Conservation (phyloP, 2,329 filamentous ascomycete genomes). For the Xylariomycetidae sp. region DNA sequence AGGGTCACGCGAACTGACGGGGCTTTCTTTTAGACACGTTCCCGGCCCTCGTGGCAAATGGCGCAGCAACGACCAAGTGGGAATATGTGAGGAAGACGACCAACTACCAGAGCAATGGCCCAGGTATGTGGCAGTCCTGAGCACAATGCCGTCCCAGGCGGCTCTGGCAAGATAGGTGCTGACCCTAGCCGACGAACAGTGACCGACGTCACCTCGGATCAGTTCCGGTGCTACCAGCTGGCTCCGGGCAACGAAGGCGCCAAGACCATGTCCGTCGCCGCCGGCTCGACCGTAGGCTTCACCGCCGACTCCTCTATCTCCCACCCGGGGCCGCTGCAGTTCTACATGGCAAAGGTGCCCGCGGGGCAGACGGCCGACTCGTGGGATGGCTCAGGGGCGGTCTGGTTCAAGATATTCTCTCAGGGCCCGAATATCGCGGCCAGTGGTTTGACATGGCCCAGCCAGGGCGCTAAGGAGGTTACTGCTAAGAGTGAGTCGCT, state of each 20-base stretch:
- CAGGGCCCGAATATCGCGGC: constrained; percentile 33
- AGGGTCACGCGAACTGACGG: not conserved
- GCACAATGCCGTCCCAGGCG: no score
- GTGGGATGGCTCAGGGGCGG: constrained; percentile 32
- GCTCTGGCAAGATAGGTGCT: no score
- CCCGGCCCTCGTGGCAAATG: constrained; percentile 32
- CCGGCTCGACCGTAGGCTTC: constrained; percentile 40
- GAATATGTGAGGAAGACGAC: constrained; percentile 35
- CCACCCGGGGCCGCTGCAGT: constrained; percentile 36
- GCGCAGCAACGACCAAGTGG: constrained; percentile 27
- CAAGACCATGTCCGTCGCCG: constrained; percentile 37
- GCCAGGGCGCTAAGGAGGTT: constrained; percentile 32
- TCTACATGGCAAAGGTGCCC: constrained; percentile 37
- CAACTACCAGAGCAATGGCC: constrained; percentile 39
- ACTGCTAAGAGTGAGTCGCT: constrained; percentile 35
- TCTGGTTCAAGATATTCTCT: constrained; percentile 42
- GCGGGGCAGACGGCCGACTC: constrained; percentile 30
- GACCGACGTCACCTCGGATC: constrained; percentile 32
- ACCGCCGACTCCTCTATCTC: constrained; percentile 37
- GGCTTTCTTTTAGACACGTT: constrained; percentile 32
- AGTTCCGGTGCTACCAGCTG: constrained; percentile 41
- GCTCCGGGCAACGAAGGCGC: constrained; percentile 35
- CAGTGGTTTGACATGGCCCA: constrained; percentile 35
- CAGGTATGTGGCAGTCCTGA: no score
- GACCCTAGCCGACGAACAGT: no score